Evolutionary conservation across 306 rosid genomes (phyloP).

Genomic region (Lithocarpus polystachyus): DNA sequence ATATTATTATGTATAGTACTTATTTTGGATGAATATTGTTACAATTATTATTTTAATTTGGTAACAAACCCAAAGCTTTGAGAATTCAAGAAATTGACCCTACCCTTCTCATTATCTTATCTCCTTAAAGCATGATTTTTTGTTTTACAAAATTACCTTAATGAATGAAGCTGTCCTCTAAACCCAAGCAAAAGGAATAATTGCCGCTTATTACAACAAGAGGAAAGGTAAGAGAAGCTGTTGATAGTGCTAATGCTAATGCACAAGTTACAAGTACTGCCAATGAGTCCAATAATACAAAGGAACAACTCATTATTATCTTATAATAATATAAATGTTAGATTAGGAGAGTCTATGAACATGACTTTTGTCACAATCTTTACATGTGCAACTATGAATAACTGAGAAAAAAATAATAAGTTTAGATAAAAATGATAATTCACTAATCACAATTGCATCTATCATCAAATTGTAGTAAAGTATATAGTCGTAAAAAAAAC

Average conservation of each 20-base stretch:
- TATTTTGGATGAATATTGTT: background rate
- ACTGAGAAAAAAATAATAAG: too few relatives aligned
- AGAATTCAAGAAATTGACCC: background rate
- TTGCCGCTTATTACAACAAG: background rate
- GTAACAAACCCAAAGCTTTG: slow-evolving; percentile 27
- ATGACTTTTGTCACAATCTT: too few relatives aligned
- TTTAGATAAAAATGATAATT: too few relatives aligned
- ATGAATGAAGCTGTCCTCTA: background rate
- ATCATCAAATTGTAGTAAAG: too few relatives aligned
- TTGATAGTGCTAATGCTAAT: background rate
- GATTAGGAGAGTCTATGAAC: too few relatives aligned
- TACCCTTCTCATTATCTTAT: background rate
- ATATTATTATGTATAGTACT: slow-evolving; percentile 10
- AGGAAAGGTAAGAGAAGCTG: background rate
- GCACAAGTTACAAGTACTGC: background rate
- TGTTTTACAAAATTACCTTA: background rate
- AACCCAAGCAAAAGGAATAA: background rate
- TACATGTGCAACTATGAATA: too few relatives aligned
- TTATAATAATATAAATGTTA: too few relatives aligned
- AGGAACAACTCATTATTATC: too few relatives aligned
- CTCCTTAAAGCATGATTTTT: background rate
- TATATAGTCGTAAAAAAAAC: too few relatives aligned
- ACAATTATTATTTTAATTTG: background rate
- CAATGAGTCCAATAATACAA: too few relatives aligned
- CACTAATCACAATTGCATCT: too few relatives aligned